Base-by-base conservation (phyloP, 805 yeast species). In the Cyberlindnera mycetangii region DNA sequence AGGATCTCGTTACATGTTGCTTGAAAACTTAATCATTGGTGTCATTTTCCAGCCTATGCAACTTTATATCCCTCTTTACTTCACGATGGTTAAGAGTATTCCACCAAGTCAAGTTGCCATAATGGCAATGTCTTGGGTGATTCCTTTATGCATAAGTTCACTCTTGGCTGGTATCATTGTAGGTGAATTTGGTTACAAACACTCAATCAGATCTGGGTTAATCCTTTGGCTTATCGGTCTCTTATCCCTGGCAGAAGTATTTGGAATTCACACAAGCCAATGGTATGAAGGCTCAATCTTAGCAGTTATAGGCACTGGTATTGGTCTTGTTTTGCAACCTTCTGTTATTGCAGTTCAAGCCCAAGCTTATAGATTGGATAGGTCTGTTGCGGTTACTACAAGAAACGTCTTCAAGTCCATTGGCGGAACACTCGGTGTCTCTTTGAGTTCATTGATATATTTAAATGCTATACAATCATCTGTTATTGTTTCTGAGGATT, bases 401-500 rank as follows among this genome's bases (percentile, higher is more conserved):
- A 66, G 85, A 55, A 79, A 78, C 51, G 77, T 79, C 17, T 54
- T 76, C 42, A 62, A 83, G 39, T 69, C 82, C 0, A 70, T 80
- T 47, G 85, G 85, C 5, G 82, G 81, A 15, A 72, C 84, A 0
- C 62, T 79, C 18, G 85, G 85, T 0, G 65, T 78, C 24, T 81
- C 84, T 1, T 59, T 75, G 4, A 38, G 49, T 16, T 48, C 52
- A 0, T 43, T 54, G 45, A 37, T 48, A 4, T 54, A 50, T 28
- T 24, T 35, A 24, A 45, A 42, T n/a, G 4, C 37, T 3, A 27
- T 42, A 4, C 47, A 42, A 18, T 32, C 42, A 2, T 27, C 37
- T 1, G 25, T 42, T 6, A 15, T 16, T 4, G 39, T 35, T 3
- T 42, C 47, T 2, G 41, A 42, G 20, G 14, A 31, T 11, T 37